Base-by-base conservation (phyloP, 805 yeast genomes). In the Sugiyamaella floridensis region DNA sequence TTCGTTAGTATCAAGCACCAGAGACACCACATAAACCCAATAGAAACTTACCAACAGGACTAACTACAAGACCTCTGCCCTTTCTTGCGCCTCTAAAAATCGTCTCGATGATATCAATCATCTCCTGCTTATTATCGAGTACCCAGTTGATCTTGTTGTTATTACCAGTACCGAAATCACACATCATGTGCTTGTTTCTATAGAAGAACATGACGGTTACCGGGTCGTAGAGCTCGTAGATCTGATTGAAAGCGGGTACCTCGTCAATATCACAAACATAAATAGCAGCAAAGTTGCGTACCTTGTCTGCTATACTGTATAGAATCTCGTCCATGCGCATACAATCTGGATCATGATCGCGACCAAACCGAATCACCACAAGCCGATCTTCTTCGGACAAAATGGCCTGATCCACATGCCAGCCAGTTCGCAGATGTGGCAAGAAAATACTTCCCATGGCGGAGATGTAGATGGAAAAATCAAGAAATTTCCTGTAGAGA, bases 331-430 rank as follows among this genome's bases (percentile, higher is more conserved):
- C 99, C 86, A 92, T 88, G 44, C 81, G 71, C 89, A 89, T 84
- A 63, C 97, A 89, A 45, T 84, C 86, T 47, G 79, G 76, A 58
- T 85, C 87, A 50, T 66, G 58, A 56, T 86, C 96, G 43, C 85
- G 72, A 0, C 99, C 99, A 67, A 93, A 93, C 40, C 99, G 74
- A 15, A 93, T 80, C 10, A 90, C 83, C 22, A 93, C 97, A 7
- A 93, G 69, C 53, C 96, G 71, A 49, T 88, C 96, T 54, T 86
- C 95, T 64, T 93, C 99, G 7, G 66, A 81, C 19, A 93, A 74
- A 40, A 93, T 93, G 6, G 99, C 96, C 65, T 93, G 98, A 70
- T 93, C 99, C 32, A 93, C 98, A 64, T 93, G 99, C 97, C 96
- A 89, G 5, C 95, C 96, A 0, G 92, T 77, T 26, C 75, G 79